Evolutionary conservation across 768 basidiomycete genomes (phyloP).

Genomic region (Chiua virens): DNA sequence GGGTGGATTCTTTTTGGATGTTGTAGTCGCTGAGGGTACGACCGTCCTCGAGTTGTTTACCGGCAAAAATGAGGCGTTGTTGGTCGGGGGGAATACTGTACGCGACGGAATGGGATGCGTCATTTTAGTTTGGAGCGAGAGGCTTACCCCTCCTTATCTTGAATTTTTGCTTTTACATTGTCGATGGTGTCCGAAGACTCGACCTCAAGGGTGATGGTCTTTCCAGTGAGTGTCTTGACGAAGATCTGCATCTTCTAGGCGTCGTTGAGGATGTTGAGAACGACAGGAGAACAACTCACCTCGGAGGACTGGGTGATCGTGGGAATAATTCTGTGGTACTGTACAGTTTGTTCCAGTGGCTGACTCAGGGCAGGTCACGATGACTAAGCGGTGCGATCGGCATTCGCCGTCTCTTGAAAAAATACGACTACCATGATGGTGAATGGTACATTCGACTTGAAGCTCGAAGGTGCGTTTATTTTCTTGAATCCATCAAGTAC

Average conservation of each 20-base stretch:
- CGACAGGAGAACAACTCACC: background rate
- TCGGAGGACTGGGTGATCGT: slow-evolving; percentile 8
- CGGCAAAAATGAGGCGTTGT: slow-evolving; percentile 57
- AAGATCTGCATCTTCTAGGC: slow-evolving; percentile 61
- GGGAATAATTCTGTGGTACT: slow-evolving; percentile 23
- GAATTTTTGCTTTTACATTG: slow-evolving; percentile 30
- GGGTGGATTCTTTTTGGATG: slow-evolving; percentile 97
- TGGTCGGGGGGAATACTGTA: slow-evolving; percentile 38
- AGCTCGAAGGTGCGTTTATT: background rate
- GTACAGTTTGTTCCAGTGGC: slow-evolving; percentile 33
- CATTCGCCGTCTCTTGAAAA: background rate
- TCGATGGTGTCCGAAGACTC: slow-evolving; percentile 30
- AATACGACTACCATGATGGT: background rate
- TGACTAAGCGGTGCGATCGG: background rate
- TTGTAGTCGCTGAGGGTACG: slow-evolving; percentile 96
- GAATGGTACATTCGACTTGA: too few relatives aligned
- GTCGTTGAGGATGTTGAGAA: slow-evolving; percentile 4
- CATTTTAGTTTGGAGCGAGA: background rate
- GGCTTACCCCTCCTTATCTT: slow-evolving; percentile 72
- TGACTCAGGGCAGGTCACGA: slow-evolving; percentile 26
- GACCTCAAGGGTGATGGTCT: slow-evolving; percentile 32
- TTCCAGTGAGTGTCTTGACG: slow-evolving; percentile 81
- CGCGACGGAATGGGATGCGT: too few relatives aligned
- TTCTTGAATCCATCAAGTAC: too few relatives aligned
- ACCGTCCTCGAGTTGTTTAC: slow-evolving; percentile 98